Percentiles rank a stretch among this genome's conserved stretches.
Evolutionary conservation across 495 filamentous ascomycete species (phyloP).

Genomic region (Symbiotaphrina buchneri): DNA sequence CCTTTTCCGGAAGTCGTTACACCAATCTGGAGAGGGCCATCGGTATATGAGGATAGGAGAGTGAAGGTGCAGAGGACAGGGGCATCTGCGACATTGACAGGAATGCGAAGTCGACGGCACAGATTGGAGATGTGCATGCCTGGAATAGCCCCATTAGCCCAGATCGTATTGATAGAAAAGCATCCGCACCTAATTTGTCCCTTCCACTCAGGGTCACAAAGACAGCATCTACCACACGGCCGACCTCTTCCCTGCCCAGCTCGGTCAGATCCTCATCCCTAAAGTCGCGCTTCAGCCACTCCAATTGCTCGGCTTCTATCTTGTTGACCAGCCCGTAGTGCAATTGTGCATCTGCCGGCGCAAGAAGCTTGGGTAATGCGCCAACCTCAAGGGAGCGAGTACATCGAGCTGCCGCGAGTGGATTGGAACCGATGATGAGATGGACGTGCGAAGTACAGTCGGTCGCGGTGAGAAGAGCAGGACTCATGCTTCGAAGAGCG

Average conservation of each 20-base stretch:
- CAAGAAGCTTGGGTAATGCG: conserved; percentile 66
- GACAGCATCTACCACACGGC: conserved; percentile 65
- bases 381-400: conserved; percentile 65
- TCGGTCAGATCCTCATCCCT: conserved; percentile 44
- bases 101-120: conserved; percentile 63
- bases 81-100: conserved; percentile 79
- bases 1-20: conserved; percentile 91
- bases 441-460: conserved; percentile 61
- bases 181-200: conserved; percentile 23
- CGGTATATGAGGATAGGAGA: conserved; percentile 65
- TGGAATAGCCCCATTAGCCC: conserved; percentile 9
- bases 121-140: conserved; percentile 46
- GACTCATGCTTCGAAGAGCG: conserved; percentile 10
- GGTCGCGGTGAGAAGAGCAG: conserved; percentile 50
- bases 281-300: conserved; percentile 51
- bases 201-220: conserved; percentile 54
- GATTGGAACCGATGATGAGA: conserved; percentile 66
- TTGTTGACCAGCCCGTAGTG: conserved; percentile 55
- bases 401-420: conserved; percentile 67
- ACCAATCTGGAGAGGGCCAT: conserved; percentile 85
- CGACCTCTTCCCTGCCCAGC: conserved; percentile 60
- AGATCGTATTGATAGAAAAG: neutral
- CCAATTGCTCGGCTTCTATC: conserved; percentile 46
- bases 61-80: conserved; percentile 79
- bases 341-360: conserved; percentile 33